These are phyloP conservation scores for Pyracantha coccinea DNA, from an alignment of 331 rosid genomes.

Conservation along the genomic window DNA sequence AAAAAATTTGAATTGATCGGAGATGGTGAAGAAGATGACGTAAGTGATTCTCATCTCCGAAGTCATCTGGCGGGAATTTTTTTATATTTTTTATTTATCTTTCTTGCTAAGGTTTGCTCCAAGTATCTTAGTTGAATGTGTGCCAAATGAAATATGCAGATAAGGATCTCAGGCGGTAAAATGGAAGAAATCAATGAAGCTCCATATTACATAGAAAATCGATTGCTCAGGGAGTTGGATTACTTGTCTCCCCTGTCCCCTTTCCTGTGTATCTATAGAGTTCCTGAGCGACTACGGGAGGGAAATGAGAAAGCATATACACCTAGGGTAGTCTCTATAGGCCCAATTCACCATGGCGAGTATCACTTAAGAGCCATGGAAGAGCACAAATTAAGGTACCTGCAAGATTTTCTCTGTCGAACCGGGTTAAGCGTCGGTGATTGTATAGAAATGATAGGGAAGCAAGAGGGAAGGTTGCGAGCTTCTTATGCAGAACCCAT, in stretches of 20 bases:
- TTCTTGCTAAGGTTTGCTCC: neutral
- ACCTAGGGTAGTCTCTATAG: slow-evolving; percentile 16
- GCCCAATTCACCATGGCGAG: slow-evolving; percentile 8
- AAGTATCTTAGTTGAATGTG: too few relatives aligned
- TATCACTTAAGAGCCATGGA: slow-evolving; percentile 1
- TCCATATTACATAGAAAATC: neutral
- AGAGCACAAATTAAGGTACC: slow-evolving; percentile 1
- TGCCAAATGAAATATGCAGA: neutral
- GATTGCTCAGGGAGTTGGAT: neutral
- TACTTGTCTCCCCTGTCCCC: neutral
- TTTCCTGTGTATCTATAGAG: neutral
- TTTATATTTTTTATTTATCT: too few relatives aligned
- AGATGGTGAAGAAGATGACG: too few relatives aligned
- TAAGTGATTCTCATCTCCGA: too few relatives aligned
- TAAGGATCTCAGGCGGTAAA: neutral
- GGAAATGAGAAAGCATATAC: slow-evolving; percentile 1
- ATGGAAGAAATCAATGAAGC: neutral
- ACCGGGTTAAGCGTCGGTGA: too few relatives aligned
- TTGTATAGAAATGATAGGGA: neutral
- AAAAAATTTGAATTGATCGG: too few relatives aligned
- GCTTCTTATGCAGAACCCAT: slow-evolving; percentile 7
- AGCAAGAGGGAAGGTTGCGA: neutral
- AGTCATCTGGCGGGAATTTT: neutral
- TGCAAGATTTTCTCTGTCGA: neutral
- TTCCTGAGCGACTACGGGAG: neutral